Evolutionary conservation across 2,329 filamentous ascomycete species (phyloP), one percentile per base, ranked within the genome.

Genomic region (Capronia americana): DNA sequence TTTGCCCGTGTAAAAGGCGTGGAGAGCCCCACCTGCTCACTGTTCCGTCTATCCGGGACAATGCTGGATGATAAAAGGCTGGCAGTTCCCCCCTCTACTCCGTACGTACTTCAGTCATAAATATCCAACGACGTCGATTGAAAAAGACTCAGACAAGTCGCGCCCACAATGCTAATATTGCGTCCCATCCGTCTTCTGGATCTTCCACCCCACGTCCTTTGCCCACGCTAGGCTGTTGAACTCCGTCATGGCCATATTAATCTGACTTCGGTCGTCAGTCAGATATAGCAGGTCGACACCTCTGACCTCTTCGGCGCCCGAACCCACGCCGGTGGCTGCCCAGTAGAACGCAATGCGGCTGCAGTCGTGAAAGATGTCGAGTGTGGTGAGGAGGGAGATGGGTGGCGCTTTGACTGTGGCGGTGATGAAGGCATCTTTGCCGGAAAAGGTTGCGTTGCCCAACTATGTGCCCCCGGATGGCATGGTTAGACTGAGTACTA

Each of bases 161-260:
- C 7, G 17, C 38, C 17, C 14, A 7, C 17, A 6, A 17, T 1
- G 17, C 38, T 44, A 65, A 65, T 65, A 65, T 24, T 26, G 26
- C 28, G 51, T 61, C 14, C 63, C 63, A 41, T 65, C 58, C 10
- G 59, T 26, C 51, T 30, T 57, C 55, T n/a, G 54, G 20, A 53
- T 44, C 38, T 56, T 48, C 63, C 59, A 68, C 4, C 66, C 66
- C 7, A 58, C 24, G 48, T 60, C 54, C 54, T 55, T 63, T 41
- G 57, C 66, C 69, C 68, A 71, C n/a, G 54, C 57, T 28, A 67
- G 66, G 24, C 59, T 63, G 57, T 70, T 69, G 57, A 71, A 71
- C 68, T 71, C 69, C 23, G 62, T 56, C 59, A 65, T 65, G 56
- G 64, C 68, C 60, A 58, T 64, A 34, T 58, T 57, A 63, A 71